Base-by-base conservation (phyloP, 2,329 filamentous ascomycete genomes). In the Zasmidium angulare region DNA sequence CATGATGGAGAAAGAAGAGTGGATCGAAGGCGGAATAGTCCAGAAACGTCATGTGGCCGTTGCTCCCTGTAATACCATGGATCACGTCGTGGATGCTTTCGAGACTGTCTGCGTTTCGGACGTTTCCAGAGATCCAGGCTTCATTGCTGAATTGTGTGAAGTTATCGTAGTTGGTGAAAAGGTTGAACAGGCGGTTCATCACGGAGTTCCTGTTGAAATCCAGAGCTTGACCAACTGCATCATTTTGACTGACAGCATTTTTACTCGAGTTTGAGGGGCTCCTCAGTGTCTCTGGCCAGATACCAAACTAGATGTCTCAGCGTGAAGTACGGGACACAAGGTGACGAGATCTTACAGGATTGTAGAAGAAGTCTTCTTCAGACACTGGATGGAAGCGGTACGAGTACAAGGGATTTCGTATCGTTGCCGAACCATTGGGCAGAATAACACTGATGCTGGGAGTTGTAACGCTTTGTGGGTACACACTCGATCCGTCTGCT, bases 1-100 rank as follows among this genome's bases (percentile, higher is more conserved):
- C 63, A 68, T 93, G 90, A 68, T 93, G 89, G 9, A 93, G 76
- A 75, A 88, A 90, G 74, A 93, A 93, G 12, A 90, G 77, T 0
- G 90, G 90, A 69, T 96, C 91, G 70, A 91, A 96, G 0, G 88
- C 84, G 1, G 90, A 89, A 66, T 89, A 88, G 19, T 86, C 63
- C 22, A 87, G 85, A 72, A 84, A 89, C 46, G 82, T 84, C 84
- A 89, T 89, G 67, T 91, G 88, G 1, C 89, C 88, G 36, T 81
- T 80, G 59, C 76, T 73, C 55, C 82, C 89, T 2, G 82, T 79
- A 51, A 82, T 78, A 29, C 81, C 81, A 63, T 82, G 80, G 31
- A 82, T 75, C 26, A 69, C 72, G 64, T 80, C 79, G 63, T 82
- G 80, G 21, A 82, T 65, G 22, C 72, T 73, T 60, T 82, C 80